Evolutionary conservation across 1,139 yeast species (phyloP).

Genomic region (Suhomyces bokatorum): DNA sequence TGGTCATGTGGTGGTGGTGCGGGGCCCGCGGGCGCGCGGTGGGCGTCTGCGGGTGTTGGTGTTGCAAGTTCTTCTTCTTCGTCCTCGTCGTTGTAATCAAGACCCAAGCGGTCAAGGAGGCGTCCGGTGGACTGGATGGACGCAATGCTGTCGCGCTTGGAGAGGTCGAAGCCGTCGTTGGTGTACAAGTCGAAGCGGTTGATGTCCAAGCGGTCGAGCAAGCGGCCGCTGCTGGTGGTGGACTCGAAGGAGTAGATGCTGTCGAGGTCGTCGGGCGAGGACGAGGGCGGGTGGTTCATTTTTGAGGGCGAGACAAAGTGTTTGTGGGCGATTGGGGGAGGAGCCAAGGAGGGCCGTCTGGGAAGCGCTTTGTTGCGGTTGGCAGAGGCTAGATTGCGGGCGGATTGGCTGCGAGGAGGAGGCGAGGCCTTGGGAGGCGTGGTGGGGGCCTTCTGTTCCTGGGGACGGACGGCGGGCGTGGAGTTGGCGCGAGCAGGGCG

Average conservation of each 20-base stretch:
- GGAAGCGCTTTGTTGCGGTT: not conserved
- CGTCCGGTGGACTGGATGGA: conserved; percentile 37
- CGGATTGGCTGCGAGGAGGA: not conserved
- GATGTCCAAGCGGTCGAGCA: conserved; percentile 40
- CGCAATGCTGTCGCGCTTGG: conserved; percentile 28
- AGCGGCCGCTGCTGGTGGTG: conserved; percentile 44
- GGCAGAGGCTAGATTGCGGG: not conserved
- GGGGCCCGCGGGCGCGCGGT: not conserved
- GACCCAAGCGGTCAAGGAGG: conserved; percentile 33
- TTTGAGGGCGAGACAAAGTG: not conserved
- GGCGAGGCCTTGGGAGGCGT: not conserved
- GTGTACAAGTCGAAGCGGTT: conserved; percentile 15
- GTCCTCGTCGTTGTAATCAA: conserved; percentile 23
- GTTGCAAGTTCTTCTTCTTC: conserved; percentile 1
- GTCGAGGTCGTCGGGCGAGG: conserved; percentile 30
- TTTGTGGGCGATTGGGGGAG: conserved; percentile 5
- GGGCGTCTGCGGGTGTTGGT: not conserved
- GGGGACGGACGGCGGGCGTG: too few relatives aligned
- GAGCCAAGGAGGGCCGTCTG: conserved; percentile 4
- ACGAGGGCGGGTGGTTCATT: conserved; percentile 1
- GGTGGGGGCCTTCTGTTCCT: not conserved
- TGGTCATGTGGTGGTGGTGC: not conserved
- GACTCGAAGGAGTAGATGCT: conserved; percentile 49
- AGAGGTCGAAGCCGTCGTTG: conserved; percentile 17
- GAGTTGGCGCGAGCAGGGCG: conserved; percentile 7